A percentile compares a stretch with the other conserved stretches of the same genome.
phyloP scores from a whole-genome alignment of 2,329 filamentous ascomycete species.

The Albophoma yamanashiensis region DNA sequence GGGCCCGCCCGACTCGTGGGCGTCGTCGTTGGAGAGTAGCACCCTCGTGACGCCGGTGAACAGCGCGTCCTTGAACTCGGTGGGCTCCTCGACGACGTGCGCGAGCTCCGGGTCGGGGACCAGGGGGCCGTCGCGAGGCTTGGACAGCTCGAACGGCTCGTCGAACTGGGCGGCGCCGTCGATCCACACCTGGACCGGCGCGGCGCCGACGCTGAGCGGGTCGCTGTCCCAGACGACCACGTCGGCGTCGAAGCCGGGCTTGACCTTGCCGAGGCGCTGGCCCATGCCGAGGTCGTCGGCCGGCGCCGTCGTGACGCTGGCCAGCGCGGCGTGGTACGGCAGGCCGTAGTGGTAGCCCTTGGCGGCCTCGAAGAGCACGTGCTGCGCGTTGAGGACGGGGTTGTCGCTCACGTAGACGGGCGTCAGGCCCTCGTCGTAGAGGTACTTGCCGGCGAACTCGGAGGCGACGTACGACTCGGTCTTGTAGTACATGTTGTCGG shows the following conservation, averaged over 20 bases:
- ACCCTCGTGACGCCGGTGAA: constrained; percentile 47
- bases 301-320: constrained; percentile 47
- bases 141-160: constrained; percentile 40
- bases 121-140: constrained; percentile 30
- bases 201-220: constrained; percentile 47
- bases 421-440: constrained; percentile 54
- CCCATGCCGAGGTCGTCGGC: constrained; percentile 47
- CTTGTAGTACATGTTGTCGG: constrained; percentile 66
- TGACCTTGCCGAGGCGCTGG: constrained; percentile 48
- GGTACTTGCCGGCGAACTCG: constrained; percentile 54
- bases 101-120: constrained; percentile 27
- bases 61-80: constrained; percentile 28
- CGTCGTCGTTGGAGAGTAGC: constrained; percentile 33
- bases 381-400: constrained; percentile 58
- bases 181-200: constrained; percentile 53
- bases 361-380: constrained; percentile 55
- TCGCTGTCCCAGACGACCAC: constrained; percentile 54
- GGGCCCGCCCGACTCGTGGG: constrained; percentile 19
- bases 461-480: constrained; percentile 54
- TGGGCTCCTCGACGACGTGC: constrained; percentile 30
- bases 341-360: constrained; percentile 50
- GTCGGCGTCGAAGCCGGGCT: constrained; percentile 51
- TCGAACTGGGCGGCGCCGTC: constrained; percentile 46
- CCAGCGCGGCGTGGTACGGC: constrained; percentile 48
- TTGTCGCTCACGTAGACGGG: constrained; percentile 63